phyloP scores from a whole-genome alignment of 2,329 filamentous ascomycete genomes.

The Xylariaceae sp. region DNA sequence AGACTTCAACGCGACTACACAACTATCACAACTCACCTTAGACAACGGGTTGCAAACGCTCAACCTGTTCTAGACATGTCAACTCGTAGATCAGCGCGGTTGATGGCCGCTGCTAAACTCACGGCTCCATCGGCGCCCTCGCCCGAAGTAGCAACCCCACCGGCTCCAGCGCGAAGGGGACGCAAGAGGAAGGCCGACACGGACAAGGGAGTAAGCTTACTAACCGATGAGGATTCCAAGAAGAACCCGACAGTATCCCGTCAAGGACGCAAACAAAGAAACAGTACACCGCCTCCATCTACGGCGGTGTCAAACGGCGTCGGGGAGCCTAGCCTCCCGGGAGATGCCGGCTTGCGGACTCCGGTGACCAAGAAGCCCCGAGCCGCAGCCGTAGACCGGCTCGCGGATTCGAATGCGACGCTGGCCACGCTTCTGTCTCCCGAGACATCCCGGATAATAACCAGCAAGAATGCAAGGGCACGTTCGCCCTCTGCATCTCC shows the following conservation, averaged over 20 bases:
- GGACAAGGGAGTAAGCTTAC: slow-evolving; percentile 1
- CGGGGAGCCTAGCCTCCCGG: slow-evolving; percentile 28
- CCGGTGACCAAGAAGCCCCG: slow-evolving; percentile 38
- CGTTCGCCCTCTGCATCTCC: slow-evolving; percentile 35
- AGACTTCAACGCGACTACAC: not conserved
- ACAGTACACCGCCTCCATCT: slow-evolving; percentile 34
- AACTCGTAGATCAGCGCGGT: slow-evolving; percentile 30
- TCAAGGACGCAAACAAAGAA: slow-evolving; percentile 25
- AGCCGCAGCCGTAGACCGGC: slow-evolving; percentile 43
- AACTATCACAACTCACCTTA: not conserved
- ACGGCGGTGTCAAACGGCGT: slow-evolving; percentile 46
- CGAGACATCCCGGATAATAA: slow-evolving; percentile 58
- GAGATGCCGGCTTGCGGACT: slow-evolving; percentile 17
- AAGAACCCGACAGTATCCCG: slow-evolving; percentile 29
- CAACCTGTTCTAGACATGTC: slow-evolving; percentile 27
- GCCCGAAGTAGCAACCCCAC: slow-evolving; percentile 20
- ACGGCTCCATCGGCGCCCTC: slow-evolving; percentile 15
- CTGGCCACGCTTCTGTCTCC: slow-evolving; percentile 70
- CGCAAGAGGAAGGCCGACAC: slow-evolving; percentile 25
- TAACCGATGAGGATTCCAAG: slow-evolving; percentile 3
- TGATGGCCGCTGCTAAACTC: slow-evolving; percentile 26
- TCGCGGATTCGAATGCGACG: slow-evolving; percentile 58
- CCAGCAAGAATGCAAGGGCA: slow-evolving; percentile 42
- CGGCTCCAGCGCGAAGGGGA: slow-evolving; percentile 33
- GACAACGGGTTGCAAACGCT: not conserved